These are phyloP conservation scores for Corchorus olitorius DNA, from an alignment of 345 rosid species.

Conservation along the genomic window DNA sequence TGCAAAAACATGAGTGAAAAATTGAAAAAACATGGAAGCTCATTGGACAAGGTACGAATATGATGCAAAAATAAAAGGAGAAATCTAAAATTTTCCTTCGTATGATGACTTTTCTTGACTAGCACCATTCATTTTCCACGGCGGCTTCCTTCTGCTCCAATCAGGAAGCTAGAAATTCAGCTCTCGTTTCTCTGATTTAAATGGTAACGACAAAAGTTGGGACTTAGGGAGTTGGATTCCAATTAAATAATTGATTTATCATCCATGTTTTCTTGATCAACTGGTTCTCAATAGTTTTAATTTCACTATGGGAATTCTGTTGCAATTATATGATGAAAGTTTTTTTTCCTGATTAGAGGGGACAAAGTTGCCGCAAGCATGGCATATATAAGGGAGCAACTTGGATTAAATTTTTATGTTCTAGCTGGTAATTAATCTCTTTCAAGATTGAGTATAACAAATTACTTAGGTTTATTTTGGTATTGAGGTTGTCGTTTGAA, in stretches of 20 bases:
- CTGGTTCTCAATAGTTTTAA: too few species aligned
- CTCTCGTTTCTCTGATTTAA: background rate
- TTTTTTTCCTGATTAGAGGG: too few species aligned
- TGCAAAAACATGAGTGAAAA: slow-evolving; percentile 1
- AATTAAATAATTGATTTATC: background rate
- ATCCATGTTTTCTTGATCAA: background rate
- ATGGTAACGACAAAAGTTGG: background rate
- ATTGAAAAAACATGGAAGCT: background rate
- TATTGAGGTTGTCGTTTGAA: too few species aligned
- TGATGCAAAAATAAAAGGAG: background rate
- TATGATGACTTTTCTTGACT: background rate
- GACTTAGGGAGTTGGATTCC: too few species aligned
- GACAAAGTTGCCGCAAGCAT: too few species aligned
- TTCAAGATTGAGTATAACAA: too few species aligned
- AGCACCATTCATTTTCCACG: background rate
- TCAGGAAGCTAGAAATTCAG: background rate
- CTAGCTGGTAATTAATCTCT: too few species aligned
- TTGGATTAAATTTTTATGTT: too few species aligned
- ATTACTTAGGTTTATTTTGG: too few species aligned
- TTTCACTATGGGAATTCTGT: too few species aligned
- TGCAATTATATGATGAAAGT: too few species aligned
- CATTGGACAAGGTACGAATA: background rate
- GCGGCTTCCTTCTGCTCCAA: slow-evolving; percentile 13
- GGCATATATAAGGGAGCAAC: too few species aligned
- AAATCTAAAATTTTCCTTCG: background rate